Conservation (phyloP, 495 filamentous ascomycete genomes). For the Polyplosphaeria fusca region DNA sequence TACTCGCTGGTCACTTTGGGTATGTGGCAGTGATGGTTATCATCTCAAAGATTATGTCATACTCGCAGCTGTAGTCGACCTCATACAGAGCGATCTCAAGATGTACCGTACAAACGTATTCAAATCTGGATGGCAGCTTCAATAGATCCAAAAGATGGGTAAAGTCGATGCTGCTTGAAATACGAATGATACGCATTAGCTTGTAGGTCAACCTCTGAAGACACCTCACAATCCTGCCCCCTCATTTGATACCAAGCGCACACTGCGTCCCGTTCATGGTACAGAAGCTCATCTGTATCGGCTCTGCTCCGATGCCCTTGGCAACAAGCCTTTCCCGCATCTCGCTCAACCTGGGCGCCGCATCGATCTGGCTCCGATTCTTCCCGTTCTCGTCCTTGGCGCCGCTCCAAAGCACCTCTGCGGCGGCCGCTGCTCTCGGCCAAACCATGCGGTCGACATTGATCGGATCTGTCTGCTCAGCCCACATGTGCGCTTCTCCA, state of each 20-base stretch:
- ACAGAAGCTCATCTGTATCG: slow-evolving; percentile 57
- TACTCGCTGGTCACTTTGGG: too few species aligned
- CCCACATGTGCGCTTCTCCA: slow-evolving; percentile 75
- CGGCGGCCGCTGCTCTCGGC: slow-evolving; percentile 67
- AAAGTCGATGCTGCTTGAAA: too few species aligned
- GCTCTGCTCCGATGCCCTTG: slow-evolving; percentile 58
- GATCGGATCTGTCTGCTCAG: slow-evolving; percentile 68
- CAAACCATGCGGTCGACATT: slow-evolving; percentile 70
- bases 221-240: too few species aligned
- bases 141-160: too few species aligned
- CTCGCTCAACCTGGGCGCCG: slow-evolving; percentile 62
- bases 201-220: too few species aligned
- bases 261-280: slow-evolving; percentile 44
- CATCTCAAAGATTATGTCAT: too few species aligned
- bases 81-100: too few species aligned
- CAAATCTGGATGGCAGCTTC: too few species aligned
- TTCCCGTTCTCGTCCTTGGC: slow-evolving; percentile 55
- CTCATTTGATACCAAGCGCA: neutral
- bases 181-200: too few species aligned
- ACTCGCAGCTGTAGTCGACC: too few species aligned
- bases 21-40: too few species aligned
- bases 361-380: slow-evolving; percentile 64
- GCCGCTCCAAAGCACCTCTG: slow-evolving; percentile 74
- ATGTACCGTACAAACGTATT: too few species aligned
- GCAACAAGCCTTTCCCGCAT: slow-evolving; percentile 68